These are phyloP conservation scores for Sporothrix luriei DNA, from an alignment of 2,329 filamentous ascomycete genomes.

Conservation along the genomic window DNA sequence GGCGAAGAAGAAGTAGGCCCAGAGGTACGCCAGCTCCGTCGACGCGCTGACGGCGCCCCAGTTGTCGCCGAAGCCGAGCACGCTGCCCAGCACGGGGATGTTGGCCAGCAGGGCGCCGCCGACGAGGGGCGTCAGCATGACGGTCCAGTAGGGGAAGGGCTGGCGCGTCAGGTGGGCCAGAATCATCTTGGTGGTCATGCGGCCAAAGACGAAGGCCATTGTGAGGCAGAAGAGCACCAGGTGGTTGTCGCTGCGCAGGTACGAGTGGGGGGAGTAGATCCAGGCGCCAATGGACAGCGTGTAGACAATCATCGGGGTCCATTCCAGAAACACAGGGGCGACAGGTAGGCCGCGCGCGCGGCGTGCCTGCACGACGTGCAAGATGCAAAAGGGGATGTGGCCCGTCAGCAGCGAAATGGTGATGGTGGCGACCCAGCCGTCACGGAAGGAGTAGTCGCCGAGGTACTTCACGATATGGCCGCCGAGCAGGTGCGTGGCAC, in stretches of 20 bases:
- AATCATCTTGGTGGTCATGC: constrained; percentile 99
- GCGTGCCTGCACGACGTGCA: constrained; percentile 80
- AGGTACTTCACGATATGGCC: constrained; percentile 61
- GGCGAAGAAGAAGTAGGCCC: constrained; percentile 81
- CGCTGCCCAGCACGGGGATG: constrained; percentile 72
- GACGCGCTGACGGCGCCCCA: constrained; percentile 61
- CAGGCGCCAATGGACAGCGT: constrained; percentile 74
- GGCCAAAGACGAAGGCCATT: constrained; percentile 95
- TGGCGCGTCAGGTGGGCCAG: constrained; percentile 91
- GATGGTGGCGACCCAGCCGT: constrained; percentile 82
- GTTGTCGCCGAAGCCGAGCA: constrained; percentile 12
- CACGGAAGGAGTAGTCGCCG: constrained; percentile 73
- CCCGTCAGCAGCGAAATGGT: constrained; percentile 65
- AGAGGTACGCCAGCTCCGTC: constrained; percentile 78
- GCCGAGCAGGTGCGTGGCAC: constrained; percentile 40
- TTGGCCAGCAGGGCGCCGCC: constrained; percentile 83
- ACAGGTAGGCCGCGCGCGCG: constrained; percentile 71
- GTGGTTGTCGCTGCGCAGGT: constrained; percentile 78
- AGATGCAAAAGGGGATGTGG: constrained; percentile 86
- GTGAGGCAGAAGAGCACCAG: constrained; percentile 90
- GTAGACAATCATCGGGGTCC: constrained; percentile 87
- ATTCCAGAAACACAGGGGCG: constrained; percentile 84
- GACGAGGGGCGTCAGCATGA: constrained; percentile 83
- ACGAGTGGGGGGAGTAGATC: constrained; percentile 88
- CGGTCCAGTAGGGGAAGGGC: constrained; percentile 95